A percentile compares a stretch with the other conserved stretches of the same genome.
phyloP scores from a whole-genome alignment of 441 rosid species.

The Mallotus japonicus region DNA sequence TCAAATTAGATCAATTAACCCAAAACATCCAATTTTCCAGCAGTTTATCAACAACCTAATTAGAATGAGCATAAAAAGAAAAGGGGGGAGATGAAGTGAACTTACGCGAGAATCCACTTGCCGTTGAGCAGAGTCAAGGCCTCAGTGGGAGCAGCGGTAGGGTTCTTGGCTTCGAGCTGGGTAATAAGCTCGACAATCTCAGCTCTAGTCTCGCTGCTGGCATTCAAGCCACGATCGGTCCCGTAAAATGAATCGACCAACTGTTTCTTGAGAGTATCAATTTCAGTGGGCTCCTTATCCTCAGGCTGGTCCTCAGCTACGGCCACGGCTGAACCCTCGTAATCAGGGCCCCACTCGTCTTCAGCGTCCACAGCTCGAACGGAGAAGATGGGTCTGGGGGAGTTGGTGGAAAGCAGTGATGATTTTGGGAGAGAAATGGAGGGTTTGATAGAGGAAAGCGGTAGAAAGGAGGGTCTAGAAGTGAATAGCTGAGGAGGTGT shows the following conservation, averaged over 20 bases:
- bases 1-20: too few species aligned
- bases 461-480: slow-evolving; percentile 25
- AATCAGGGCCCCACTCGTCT: slow-evolving; percentile 46
- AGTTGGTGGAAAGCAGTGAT: not conserved
- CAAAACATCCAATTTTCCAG: too few species aligned
- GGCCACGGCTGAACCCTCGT: slow-evolving; percentile 42
- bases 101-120: slow-evolving; percentile 96
- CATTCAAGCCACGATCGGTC: slow-evolving; percentile 68
- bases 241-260: slow-evolving; percentile 79
- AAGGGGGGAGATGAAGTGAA: not conserved
- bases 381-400: slow-evolving; percentile 28
- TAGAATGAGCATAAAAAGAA: too few species aligned
- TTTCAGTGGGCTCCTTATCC: slow-evolving; percentile 42
- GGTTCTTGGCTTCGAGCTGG: slow-evolving; percentile 85
- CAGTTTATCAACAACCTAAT: too few species aligned
- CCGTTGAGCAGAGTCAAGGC: slow-evolving; percentile 81
- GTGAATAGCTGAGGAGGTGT: slow-evolving; percentile 18
- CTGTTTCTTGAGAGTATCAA: slow-evolving; percentile 54
- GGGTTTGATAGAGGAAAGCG: slow-evolving; percentile 12
- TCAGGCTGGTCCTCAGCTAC: slow-evolving; percentile 30
- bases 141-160: slow-evolving; percentile 79
- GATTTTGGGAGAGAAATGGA: not conserved
- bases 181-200: slow-evolving; percentile 91
- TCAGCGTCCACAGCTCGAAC: slow-evolving; percentile 34
- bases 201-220: slow-evolving; percentile 78